Base-by-base conservation (phyloP, 2,329 filamentous ascomycete species). In the Cercospora janseana region DNA sequence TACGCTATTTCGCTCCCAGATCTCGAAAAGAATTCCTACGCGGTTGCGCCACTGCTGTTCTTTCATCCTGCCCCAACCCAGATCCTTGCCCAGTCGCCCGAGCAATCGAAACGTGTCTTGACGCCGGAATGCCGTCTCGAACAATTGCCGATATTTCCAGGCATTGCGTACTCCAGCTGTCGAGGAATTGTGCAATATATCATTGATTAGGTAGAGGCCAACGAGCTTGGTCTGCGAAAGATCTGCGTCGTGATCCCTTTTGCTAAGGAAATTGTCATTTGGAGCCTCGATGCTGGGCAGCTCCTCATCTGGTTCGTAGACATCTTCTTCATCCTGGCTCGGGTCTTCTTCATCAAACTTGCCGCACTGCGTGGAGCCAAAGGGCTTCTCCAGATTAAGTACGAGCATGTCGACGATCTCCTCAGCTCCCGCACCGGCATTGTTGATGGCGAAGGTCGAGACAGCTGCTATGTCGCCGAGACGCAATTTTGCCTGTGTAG, bases 361-460 rank as follows among this genome's bases (percentile, higher is more conserved):
- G 18, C 86, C 87, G 5, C 79, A 79, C 12, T 58, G 55, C 1
- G 83, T 88, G 58, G 85, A 81, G 4, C 83, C 79, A 51, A 94
- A 82, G 0, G 93, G 93, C 44, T 79, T 81, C 52, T 86, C 77
- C 26, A 97, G 77, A 62, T 98, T 97, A 1, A 83, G 78, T 0
- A 95, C 80, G 28, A 97, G 83, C 70, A 95, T 81, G 42, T 92
- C 81, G n/a, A 95, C 90, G 27, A 96, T 85, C 71, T 97, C 93
- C 57, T 94, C 87, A 9, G 88, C 87, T 12, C 91, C 93, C 15
- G 83, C 79, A 29, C 86, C 88, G 1, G 90, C 87, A 66, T 97
- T 89, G 2, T 85, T 85, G 49, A 97, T 89, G 9, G 91, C 91
- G 69, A 97, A 96, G 3, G 86, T 80, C 1, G 91, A 92, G 2